Evolutionary conservation across 495 filamentous ascomycete species (phyloP), one percentile per base, ranked within the genome.

Genomic region (Trichoderma virens): DNA sequence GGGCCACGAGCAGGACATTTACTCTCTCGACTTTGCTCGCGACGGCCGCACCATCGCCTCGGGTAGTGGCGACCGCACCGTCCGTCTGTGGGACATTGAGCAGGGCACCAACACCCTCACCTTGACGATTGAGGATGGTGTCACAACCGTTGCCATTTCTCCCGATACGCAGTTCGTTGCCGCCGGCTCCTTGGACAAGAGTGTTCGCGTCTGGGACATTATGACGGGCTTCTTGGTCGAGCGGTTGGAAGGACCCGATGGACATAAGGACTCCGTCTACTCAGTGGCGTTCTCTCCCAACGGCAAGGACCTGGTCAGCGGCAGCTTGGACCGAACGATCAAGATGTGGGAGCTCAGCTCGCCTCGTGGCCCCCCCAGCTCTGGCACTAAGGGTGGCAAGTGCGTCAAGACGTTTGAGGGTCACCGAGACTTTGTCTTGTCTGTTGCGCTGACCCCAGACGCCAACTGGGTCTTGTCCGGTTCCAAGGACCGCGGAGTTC

Each of bases 251-350:
- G 92, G 89, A 28, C 83, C 86, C 6, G 91, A 95, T 67, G 91
- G 91, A 31, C 91, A 95, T 79, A 91, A 91, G 73, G 91, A 95
- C 67, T 92, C 89, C 68, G 91, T 96, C n/a, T 96, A 96, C 71
- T 91, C 88, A 45, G 91, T 96, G 60, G 91, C 91, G 3, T 96
- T 96, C 72, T 90, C 91, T 31, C 91, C 91, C 30, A 92, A 91
- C 67, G 90, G 91, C 60, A 88, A 88, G 64, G 90, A 93, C 68
- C 85, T 96, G 61, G 90, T 96, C 71, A 92, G 89, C 71, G 91
- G 91, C 64, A 92, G 89, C 83, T 78, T 96, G 67, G 91, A 96
- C 74, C 93, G 93, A 82, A 94, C 91, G 3, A 96, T 96, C 79
- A 96, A 96, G 82, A 90, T 94, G 82, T 96, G 91, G 91, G 91